Evolutionary conservation across 2,329 filamentous ascomycete genomes (phyloP).

Genomic region (Exophiala lecanii-corni): DNA sequence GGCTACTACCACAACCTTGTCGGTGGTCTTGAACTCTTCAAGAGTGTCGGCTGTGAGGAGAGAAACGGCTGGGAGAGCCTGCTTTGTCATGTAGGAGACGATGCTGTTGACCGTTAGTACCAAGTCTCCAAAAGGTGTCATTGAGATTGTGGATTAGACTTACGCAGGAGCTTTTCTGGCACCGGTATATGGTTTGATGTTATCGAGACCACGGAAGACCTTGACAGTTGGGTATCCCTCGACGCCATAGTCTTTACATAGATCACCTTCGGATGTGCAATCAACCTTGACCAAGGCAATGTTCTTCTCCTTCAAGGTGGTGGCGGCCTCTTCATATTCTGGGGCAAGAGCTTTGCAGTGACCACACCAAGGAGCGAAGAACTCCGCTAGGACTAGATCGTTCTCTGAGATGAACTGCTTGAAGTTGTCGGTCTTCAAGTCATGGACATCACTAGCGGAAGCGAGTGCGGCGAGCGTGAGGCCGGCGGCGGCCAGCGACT

Average conservation of each 20-base stretch:
- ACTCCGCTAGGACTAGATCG: conserved; percentile 89
- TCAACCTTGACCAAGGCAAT: conserved; percentile 55
- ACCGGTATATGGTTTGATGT: conserved; percentile 76
- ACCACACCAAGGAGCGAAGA: conserved; percentile 95
- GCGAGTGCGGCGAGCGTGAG: conserved; percentile 38
- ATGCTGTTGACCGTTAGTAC: conserved; percentile 44
- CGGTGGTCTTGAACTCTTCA: conserved; percentile 94
- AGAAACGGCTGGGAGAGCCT: conserved; percentile 89
- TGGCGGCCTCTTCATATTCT: conserved; percentile 47
- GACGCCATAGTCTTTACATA: conserved; percentile 85
- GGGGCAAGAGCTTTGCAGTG: conserved; percentile 93
- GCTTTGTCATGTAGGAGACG: conserved; percentile 93
- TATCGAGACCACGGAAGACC: conserved; percentile 90
- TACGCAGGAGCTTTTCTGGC: conserved; percentile 77
- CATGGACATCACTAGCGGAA: conserved; percentile 68
- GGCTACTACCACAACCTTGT: conserved; percentile 91
- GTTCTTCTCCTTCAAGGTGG: conserved; percentile 45
- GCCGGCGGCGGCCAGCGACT: conserved; percentile 30
- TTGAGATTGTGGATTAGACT: conserved; percentile 31
- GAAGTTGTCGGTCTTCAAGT: conserved; percentile 83
- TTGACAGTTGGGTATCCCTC: conserved; percentile 99
- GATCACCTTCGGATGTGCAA: conserved; percentile 89
- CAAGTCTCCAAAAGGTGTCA: neutral
- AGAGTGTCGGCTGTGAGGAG: conserved; percentile 73
- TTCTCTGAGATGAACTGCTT: conserved; percentile 79